These are phyloP conservation scores for Cutaneotrichosporon mucoides DNA, from an alignment of 1,284 basidiomycete genomes.

Conservation along the genomic window DNA sequence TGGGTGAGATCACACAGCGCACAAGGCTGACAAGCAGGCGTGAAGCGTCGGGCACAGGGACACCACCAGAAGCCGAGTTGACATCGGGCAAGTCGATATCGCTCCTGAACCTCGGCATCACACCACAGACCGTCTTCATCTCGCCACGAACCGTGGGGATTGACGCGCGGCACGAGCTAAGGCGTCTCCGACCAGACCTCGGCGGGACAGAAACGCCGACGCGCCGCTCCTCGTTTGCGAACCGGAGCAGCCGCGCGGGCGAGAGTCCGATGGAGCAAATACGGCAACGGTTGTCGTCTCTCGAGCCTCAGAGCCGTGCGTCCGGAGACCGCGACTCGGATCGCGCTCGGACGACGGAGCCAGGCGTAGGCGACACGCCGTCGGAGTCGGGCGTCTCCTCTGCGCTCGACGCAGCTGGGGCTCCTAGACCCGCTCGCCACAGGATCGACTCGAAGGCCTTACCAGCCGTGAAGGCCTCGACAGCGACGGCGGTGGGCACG, in stretches of 20 bases:
- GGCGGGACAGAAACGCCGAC: constrained; percentile 24
- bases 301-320: constrained; percentile 27
- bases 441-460: constrained; percentile 67
- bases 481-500: constrained; percentile 65
- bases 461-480: constrained; percentile 74
- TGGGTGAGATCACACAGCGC: constrained; percentile 28
- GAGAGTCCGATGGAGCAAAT: constrained; percentile 44
- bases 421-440: constrained; percentile 21
- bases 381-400: constrained; percentile 41
- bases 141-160: constrained; percentile 51
- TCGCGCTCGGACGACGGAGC: neutral
- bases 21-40: constrained; percentile 20
- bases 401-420: constrained; percentile 27
- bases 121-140: constrained; percentile 92
- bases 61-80: constrained; percentile 25
- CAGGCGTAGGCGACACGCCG: constrained; percentile 15
- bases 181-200: constrained; percentile 33
- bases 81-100: constrained; percentile 51
- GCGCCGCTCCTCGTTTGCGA: constrained; percentile 41
- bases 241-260: constrained; percentile 31
- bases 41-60: constrained; percentile 19
- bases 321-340: neutral
- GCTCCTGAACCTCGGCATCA: constrained; percentile 75
- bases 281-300: constrained; percentile 32
- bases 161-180: constrained; percentile 36